Evolutionary conservation across 1,139 yeast genomes (phyloP).

Genomic region (Yamadazyma blattariae): DNA sequence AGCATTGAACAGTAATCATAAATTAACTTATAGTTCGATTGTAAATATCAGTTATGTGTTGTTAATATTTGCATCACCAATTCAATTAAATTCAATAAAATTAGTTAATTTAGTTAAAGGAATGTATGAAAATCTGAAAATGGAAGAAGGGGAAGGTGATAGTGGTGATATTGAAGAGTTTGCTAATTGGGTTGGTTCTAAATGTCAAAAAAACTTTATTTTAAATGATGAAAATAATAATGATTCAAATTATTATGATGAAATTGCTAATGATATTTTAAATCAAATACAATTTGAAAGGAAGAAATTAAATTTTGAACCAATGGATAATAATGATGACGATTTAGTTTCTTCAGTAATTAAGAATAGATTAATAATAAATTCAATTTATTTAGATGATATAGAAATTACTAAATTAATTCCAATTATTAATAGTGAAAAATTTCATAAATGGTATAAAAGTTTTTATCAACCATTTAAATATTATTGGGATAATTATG

Average conservation of each 20-base stretch:
- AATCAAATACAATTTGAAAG: too few species aligned
- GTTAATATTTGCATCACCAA: constrained; percentile 13
- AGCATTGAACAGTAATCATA: constrained; percentile 3
- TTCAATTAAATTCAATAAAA: constrained; percentile 8
- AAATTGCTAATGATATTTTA: too few species aligned
- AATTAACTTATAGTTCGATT: constrained; percentile 4
- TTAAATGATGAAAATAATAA: too few species aligned
- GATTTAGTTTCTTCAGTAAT: constrained; percentile 7
- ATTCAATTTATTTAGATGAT: constrained; percentile 13
- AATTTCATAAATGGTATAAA: constrained; percentile 22
- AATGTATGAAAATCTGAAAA: constrained; percentile 3
- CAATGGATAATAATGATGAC: too few species aligned
- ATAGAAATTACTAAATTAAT: constrained; percentile 2
- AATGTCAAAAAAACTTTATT: too few species aligned
- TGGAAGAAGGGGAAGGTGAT: not conserved
- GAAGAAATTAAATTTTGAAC: too few species aligned
- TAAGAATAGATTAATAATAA: constrained; percentile 8
- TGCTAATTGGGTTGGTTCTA: constrained; percentile 15
- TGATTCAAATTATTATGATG: too few species aligned
- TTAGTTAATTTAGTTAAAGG: constrained; percentile 3
- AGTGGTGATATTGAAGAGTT: constrained; percentile 19
- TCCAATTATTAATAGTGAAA: not conserved
- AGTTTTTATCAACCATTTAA: constrained; percentile 29
- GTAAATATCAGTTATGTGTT: constrained; percentile 6
- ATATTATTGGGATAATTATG: constrained; percentile 30